A percentile compares a stretch with the other conserved stretches of the same genome.
Conservation (phyloP, 805 yeast species). For the Candida ficus region DNA sequence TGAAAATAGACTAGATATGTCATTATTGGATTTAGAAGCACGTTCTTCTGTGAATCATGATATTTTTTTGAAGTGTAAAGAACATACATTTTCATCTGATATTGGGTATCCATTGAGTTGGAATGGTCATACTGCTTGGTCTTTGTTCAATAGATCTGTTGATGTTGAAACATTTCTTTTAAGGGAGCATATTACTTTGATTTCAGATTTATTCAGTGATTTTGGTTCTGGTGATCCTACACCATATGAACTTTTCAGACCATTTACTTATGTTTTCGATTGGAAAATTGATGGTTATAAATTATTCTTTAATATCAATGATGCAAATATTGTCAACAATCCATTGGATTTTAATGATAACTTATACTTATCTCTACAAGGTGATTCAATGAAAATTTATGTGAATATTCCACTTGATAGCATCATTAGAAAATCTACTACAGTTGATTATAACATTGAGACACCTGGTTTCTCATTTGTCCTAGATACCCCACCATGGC, state of each 20-base stretch:
- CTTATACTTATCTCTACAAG: conserved; percentile 67
- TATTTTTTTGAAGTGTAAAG: conserved; percentile 56
- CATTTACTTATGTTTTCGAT: conserved; percentile 54
- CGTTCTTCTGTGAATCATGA: conserved; percentile 89
- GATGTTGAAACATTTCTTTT: conserved; percentile 59
- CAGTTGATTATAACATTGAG: conserved; percentile 42
- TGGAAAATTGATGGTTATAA: conserved; percentile 59
- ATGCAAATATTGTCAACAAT: conserved; percentile 80
- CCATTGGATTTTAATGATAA: conserved; percentile 83
- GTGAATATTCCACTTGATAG: conserved; percentile 56
- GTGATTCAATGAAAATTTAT: conserved; percentile 45
- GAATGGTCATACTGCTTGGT: conserved; percentile 78
- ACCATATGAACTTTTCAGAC: conserved; percentile 74
- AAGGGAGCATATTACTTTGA: conserved; percentile 73
- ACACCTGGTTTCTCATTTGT: conserved; percentile 60
- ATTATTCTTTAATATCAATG: conserved; percentile 75
- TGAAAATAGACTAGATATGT: conserved; percentile 41
- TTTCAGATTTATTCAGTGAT: conserved; percentile 71
- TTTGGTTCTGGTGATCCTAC: conserved; percentile 67
- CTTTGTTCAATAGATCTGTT: conserved; percentile 45
- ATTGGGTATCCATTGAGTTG: conserved; percentile 73
- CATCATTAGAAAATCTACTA: conserved; percentile 45
- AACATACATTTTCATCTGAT: conserved; percentile 48
- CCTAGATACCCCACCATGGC: conserved; percentile 88
- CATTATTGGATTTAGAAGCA: conserved; percentile 53